Conservation (phyloP, 495 filamentous ascomycete species). For the Penicillium atrosanguineum region DNA sequence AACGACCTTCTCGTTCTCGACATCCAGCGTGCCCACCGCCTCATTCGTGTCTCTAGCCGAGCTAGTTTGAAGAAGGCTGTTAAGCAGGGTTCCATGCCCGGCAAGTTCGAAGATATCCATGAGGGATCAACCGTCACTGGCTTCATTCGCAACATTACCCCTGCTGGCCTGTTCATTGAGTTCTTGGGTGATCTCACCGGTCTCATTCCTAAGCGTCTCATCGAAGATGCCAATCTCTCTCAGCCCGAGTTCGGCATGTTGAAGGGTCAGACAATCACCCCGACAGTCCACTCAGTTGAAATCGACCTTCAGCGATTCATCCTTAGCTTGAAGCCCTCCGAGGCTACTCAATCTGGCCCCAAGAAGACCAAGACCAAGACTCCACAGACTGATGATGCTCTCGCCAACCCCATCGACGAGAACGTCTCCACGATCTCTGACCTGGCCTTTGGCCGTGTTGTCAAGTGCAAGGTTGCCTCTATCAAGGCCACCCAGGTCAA, state of each 20-base stretch:
- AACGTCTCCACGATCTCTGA: slow-evolving; percentile 63
- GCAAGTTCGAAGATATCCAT: slow-evolving; percentile 63
- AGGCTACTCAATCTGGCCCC: slow-evolving; percentile 28
- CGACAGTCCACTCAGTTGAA: slow-evolving; percentile 70
- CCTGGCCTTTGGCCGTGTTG: slow-evolving; percentile 68
- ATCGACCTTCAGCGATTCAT: slow-evolving; percentile 55
- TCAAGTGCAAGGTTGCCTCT: slow-evolving; percentile 74
- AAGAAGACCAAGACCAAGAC: slow-evolving; percentile 31
- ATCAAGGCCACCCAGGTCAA: slow-evolving; percentile 90
- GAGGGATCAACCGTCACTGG: slow-evolving; percentile 68
- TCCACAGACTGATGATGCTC: slow-evolving; percentile 33
- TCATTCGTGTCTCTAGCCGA: slow-evolving; percentile 75
- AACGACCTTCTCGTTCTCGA: slow-evolving; percentile 80
- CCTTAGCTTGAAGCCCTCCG: slow-evolving; percentile 55
- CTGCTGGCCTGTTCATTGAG: slow-evolving; percentile 75
- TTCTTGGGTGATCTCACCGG: slow-evolving; percentile 77
- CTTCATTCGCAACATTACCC: slow-evolving; percentile 80
- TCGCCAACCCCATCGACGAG: slow-evolving; percentile 69
- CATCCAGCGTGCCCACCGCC: slow-evolving; percentile 68
- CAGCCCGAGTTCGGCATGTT: slow-evolving; percentile 72
- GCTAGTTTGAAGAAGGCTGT: slow-evolving; percentile 75
- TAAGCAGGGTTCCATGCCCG: slow-evolving; percentile 61
- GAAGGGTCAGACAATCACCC: slow-evolving; percentile 66
- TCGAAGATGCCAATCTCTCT: slow-evolving; percentile 63
- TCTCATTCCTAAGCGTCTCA: slow-evolving; percentile 69